phyloP scores from a whole-genome alignment of 306 rosid genomes.

The Elaeagnus macrophylla region DNA sequence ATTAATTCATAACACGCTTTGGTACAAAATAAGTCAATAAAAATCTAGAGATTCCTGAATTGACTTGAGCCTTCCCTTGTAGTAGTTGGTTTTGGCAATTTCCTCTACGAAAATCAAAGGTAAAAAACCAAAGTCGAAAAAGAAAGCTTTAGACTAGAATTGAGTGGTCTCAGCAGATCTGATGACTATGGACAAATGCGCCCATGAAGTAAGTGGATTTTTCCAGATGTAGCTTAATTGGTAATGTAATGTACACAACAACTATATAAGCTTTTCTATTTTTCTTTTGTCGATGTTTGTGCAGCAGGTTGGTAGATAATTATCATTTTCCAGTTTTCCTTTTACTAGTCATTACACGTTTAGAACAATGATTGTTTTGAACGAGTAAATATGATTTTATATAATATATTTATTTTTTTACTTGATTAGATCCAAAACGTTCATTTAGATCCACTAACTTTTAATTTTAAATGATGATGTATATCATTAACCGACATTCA shows the following conservation, averaged over 20 bases:
- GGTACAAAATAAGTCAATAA: slow-evolving; percentile 9
- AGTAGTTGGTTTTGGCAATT: slow-evolving; percentile 19
- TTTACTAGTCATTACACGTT: too few relatives aligned
- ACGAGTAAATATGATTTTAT: too few relatives aligned
- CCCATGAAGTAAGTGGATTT: neutral
- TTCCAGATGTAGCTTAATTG: neutral
- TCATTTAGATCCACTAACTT: too few relatives aligned
- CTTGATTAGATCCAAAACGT: too few relatives aligned
- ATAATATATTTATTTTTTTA: too few relatives aligned
- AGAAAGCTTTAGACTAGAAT: neutral
- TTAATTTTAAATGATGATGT: too few relatives aligned
- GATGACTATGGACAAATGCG: neutral
- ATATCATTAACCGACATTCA: too few relatives aligned
- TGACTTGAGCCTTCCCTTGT: neutral
- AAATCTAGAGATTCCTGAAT: slow-evolving; percentile 9
- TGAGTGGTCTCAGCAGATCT: neutral
- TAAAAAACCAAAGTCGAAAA: neutral
- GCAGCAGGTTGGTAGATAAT: too few relatives aligned
- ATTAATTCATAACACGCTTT: slow-evolving; percentile 1
- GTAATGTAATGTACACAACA: slow-evolving; percentile 4
- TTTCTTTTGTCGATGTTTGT: slow-evolving; percentile 19
- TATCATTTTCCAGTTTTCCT: too few relatives aligned
- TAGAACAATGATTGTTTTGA: too few relatives aligned
- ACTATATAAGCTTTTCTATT: neutral
- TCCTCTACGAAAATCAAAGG: too few relatives aligned